phyloP scores from a whole-genome alignment of 805 yeast genomes.

The Starmerella tilneyi region DNA sequence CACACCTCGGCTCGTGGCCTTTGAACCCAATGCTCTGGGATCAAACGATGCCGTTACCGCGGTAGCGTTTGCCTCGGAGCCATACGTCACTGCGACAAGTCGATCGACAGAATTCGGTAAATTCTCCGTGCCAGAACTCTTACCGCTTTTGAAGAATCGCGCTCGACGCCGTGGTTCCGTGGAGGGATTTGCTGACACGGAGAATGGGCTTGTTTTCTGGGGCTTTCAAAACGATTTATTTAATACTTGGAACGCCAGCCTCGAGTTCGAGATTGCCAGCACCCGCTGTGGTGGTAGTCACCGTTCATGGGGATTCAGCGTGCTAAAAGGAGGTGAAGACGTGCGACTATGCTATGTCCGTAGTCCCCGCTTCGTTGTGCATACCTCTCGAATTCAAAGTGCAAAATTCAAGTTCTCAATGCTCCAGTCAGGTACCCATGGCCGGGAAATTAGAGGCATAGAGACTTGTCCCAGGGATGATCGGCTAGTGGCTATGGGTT shows the following conservation, averaged over 20 bases:
- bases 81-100: slow-evolving; percentile 21
- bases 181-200: slow-evolving; percentile 51
- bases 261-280: slow-evolving; percentile 56
- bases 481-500: slow-evolving; percentile 54
- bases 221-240: slow-evolving; percentile 78
- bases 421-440: slow-evolving; percentile 65
- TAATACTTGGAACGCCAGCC: slow-evolving; percentile 71
- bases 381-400: slow-evolving; percentile 35
- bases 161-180: slow-evolving; percentile 58
- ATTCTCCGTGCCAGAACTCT: slow-evolving; percentile 8
- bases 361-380: slow-evolving; percentile 31
- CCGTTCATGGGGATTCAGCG: slow-evolving; percentile 56
- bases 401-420: slow-evolving; percentile 22
- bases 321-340: slow-evolving; percentile 28
- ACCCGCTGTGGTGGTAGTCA: slow-evolving; percentile 88
- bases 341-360: slow-evolving; percentile 31
- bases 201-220: slow-evolving; percentile 47
- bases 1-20: neutral
- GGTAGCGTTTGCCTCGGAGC: slow-evolving; percentile 7
- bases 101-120: slow-evolving; percentile 25
- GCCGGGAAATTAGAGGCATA: slow-evolving; percentile 77
- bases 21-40: slow-evolving; percentile 13
- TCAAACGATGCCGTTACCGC: slow-evolving; percentile 27
- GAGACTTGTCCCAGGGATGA: slow-evolving; percentile 39
- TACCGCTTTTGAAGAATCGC: slow-evolving; percentile 39